Conservation (phyloP, 2,329 filamentous ascomycete species). For the Pseudogymnoascus sp. region DNA sequence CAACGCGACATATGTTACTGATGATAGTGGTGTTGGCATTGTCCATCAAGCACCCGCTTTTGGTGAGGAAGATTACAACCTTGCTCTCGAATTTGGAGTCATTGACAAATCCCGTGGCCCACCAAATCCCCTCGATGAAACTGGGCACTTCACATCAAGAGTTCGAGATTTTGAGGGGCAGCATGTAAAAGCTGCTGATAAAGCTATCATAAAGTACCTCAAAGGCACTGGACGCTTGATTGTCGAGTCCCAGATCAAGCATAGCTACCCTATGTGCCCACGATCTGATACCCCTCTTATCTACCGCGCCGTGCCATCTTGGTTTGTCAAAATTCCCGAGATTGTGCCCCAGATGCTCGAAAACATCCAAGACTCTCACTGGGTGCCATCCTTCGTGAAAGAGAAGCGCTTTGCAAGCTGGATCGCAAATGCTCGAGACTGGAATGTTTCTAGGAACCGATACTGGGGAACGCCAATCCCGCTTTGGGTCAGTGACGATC, state of each 20-base stretch:
- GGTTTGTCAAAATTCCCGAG: constrained; percentile 84
- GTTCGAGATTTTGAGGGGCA: constrained; percentile 75
- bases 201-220: constrained; percentile 82
- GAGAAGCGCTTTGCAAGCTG: constrained; percentile 85
- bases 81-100: constrained; percentile 66
- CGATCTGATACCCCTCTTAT: constrained; percentile 93
- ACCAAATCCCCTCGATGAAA: constrained; percentile 86
- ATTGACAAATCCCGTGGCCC: constrained; percentile 68
- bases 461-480: constrained; percentile 95
- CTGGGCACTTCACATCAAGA: constrained; percentile 67
- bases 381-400: constrained; percentile 86
- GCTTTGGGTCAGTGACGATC: constrained; percentile 83
- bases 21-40: constrained; percentile 84
- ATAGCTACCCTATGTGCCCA: constrained; percentile 91
- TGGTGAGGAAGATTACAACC: constrained; percentile 91
- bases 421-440: constrained; percentile 86
- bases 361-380: constrained; percentile 81
- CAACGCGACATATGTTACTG: constrained; percentile 78
- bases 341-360: constrained; percentile 83
- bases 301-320: constrained; percentile 83
- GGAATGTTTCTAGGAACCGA: constrained; percentile 88
- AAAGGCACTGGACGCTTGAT: constrained; percentile 69
- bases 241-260: constrained; percentile 77
- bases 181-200: constrained; percentile 88
- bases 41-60: constrained; percentile 92